Conservation (phyloP, 768 basidiomycete species). For the Termitomyces sp. region DNA sequence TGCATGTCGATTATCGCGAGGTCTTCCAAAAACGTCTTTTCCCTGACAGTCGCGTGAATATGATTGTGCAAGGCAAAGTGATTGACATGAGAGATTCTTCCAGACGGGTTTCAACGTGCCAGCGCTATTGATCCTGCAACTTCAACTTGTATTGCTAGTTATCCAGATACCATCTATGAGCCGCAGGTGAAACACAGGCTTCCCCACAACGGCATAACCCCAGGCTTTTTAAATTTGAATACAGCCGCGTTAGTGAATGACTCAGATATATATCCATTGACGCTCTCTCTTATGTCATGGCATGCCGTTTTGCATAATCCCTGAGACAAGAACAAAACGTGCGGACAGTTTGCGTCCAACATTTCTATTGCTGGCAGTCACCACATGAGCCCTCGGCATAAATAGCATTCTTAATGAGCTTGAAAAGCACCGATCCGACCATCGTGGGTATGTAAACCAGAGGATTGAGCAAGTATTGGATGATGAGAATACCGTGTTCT, state of each 20-base stretch:
- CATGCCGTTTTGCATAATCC: background rate
- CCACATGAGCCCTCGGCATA: background rate
- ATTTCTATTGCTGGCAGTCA: background rate
- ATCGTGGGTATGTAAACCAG: background rate
- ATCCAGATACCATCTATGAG: background rate
- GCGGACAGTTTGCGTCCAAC: background rate
- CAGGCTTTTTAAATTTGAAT: background rate
- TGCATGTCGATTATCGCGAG: background rate
- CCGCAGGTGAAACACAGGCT: background rate
- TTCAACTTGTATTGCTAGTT: background rate
- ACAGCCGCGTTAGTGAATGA: background rate
- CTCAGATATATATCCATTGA: background rate
- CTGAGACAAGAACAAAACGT: background rate
- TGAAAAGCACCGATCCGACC: background rate
- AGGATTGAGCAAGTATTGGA: background rate
- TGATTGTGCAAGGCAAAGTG: background rate
- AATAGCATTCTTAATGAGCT: background rate
- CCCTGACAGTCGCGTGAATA: conserved; percentile 2
- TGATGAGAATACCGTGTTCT: background rate
- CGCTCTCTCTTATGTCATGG: background rate
- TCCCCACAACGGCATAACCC: background rate
- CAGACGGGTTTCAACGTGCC: background rate
- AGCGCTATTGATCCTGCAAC: background rate
- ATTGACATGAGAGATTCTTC: background rate
- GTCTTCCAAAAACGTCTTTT: background rate